Evolutionary conservation across 495 filamentous ascomycete genomes (phyloP), one percentile per base, ranked within the genome.

Genomic region (Lophiotrema nucula): DNA sequence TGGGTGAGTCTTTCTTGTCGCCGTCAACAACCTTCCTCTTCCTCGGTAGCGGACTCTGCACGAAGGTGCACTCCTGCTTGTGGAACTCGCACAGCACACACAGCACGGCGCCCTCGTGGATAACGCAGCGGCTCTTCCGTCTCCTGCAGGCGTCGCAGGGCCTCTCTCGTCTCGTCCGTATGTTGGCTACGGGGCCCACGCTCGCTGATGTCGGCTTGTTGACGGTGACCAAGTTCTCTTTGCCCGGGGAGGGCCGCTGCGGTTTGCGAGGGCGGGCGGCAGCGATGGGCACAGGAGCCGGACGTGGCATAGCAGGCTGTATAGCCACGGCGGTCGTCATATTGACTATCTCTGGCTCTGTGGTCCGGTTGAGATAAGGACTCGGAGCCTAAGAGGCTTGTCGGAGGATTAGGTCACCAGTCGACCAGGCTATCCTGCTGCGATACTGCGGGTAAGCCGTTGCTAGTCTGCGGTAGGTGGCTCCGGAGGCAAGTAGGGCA

Each of bases 81-180:
- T 77, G 74, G 60, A 77, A 76, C 52, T 76, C 73, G 58, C 74
- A 77, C 53, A 84, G 76, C 44, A 83, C 80, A 52, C 76, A 79
- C 38, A 72, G 77, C 85, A 90, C 72, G 83, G 83, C 80, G 88
- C 96, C 75, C 85, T 90, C 88, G 68, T 90, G 88, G 74, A 96
- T 88, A 53, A 95, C 90, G 75, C 93, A 98, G 66, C 90, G 86
- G 65, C 85, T 89, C 72, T 92, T 90, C 68, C 91, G 79, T 72
- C 83, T 82, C 53, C 90, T 78, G 74, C 93, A 98, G 38, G 88
- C 86, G 76, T 92, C 88, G 72, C 69, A 71, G 46, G 69, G 69
- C 33, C 69, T 31, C 56, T 71, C 69, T 35, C 67, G 58, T 19
- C 69, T 54, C 21, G 65, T 66, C 26, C 69, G 61, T 47, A 68